Conservation (phyloP, 164 flowering plant species). For the Magnolia officinalis region DNA sequence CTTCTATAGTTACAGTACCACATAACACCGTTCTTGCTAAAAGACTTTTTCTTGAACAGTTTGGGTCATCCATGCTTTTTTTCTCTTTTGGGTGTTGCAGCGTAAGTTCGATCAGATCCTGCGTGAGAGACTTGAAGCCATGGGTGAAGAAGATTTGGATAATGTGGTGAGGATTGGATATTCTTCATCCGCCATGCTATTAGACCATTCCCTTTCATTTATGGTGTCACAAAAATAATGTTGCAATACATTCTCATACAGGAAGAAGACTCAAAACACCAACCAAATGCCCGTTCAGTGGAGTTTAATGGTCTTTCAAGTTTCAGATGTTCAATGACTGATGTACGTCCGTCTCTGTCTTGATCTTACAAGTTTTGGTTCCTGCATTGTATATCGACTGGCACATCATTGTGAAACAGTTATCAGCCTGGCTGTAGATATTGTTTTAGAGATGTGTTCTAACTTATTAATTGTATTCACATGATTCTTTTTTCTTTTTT, state of each 20-base stretch:
- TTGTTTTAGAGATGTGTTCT: no score
- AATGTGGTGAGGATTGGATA: neutral
- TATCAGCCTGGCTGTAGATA: no score
- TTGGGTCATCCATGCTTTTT: no score
- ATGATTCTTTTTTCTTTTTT: no score
- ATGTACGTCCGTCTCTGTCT: neutral
- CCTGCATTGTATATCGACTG: neutral
- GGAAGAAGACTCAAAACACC: neutral
- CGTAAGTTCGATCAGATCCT: neutral
- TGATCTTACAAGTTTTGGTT: neutral
- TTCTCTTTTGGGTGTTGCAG: neutral
- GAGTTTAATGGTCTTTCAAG: neutral
- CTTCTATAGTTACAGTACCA: no score
- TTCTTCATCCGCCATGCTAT: neutral
- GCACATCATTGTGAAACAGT: no score
- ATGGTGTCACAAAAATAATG: neutral
- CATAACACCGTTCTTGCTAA: no score
- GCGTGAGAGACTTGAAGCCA: constrained; percentile 27
- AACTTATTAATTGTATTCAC: no score
- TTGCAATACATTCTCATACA: neutral
- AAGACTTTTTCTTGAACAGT: no score
- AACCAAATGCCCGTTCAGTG: neutral
- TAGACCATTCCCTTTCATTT: neutral
- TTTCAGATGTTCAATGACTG: neutral
- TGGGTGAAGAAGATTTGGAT: constrained; percentile 18